These are phyloP conservation scores for Eremothecium coryli DNA, from an alignment of 1,139 yeast genomes.

Conservation along the genomic window DNA sequence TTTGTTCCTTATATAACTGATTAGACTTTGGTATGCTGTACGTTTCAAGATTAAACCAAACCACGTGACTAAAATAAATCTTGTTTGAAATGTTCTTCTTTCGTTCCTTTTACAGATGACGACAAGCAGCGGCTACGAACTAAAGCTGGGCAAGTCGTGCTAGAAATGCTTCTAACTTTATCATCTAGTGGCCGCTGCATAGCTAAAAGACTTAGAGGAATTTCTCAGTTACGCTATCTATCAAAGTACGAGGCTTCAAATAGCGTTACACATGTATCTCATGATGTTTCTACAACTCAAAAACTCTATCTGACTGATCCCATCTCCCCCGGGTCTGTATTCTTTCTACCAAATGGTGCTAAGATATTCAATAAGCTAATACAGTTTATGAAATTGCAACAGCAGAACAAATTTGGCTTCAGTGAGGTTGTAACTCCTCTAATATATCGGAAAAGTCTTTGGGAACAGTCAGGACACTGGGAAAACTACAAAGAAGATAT, in stretches of 20 bases:
- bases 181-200: too few species aligned
- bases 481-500: conserved; percentile 88
- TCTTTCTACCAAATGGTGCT: conserved; percentile 88
- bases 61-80: too few species aligned
- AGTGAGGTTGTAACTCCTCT: conserved; percentile 91
- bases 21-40: too few species aligned
- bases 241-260: too few species aligned
- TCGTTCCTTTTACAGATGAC: too few species aligned
- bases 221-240: too few species aligned
- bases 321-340: conserved; percentile 77
- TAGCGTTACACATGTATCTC: conserved; percentile 16
- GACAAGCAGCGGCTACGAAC: too few species aligned
- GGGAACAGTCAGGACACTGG: conserved; percentile 97
- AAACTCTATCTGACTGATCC: conserved; percentile 68
- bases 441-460: conserved; percentile 71
- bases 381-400: conserved; percentile 72
- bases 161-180: too few species aligned
- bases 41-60: too few species aligned
- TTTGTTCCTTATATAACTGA: neutral
- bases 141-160: too few species aligned
- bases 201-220: too few species aligned
- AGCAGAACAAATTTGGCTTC: conserved; percentile 72
- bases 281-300: conserved; percentile 40
- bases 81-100: too few species aligned
- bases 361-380: conserved; percentile 71